Base-by-base conservation (phyloP, 2,329 filamentous ascomycete genomes). In the Botrytis hyacinthi region DNA sequence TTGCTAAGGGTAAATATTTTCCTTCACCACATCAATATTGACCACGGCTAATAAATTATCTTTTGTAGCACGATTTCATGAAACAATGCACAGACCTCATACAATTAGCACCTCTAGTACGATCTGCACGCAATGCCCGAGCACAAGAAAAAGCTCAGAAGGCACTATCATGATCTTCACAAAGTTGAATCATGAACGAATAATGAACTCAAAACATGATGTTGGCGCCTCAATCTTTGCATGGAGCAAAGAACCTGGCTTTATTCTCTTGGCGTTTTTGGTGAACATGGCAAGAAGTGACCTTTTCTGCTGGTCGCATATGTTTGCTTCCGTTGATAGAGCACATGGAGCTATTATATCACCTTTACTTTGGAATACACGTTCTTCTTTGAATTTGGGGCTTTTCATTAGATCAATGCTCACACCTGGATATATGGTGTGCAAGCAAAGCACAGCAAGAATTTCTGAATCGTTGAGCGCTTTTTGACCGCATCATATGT, bases 21-120 rank as follows among this genome's bases (percentile, higher is more conserved):
- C 60, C 29, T 40, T n/a, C 26, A 29, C 18, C n/a, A 22, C 51
- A 9, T 32, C 16, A 59, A 68, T 16, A 68, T 44, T 26, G 16
- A 37, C 20, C n/a, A 9, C 61, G 51, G 29, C 54, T 72, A 72
- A 72, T 42, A 60, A 48, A 59, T 44, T 42, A 57, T 70, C 48
- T 37, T 32, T 82, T 32, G n/a, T 29, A 95, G 92, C 92, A 95
- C 80, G 90, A 92, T 22, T 95, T 95, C 81, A 94, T 95, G 91
- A 90, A 90, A 80, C 83, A 87, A 76, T 94, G 92, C 78, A 90
- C 93, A 73, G 92, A 93, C 74, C 83, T 95, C 26, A 86, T 87
- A 72, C 93, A 94, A 74, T 87, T 98, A 72, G 92, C 95, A 40
- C 95, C 95, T 16, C 87, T 98, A 74, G 95, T 98, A 70, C 90